Conservation (phyloP, 345 rosid species). For the Acer yangbiense region DNA sequence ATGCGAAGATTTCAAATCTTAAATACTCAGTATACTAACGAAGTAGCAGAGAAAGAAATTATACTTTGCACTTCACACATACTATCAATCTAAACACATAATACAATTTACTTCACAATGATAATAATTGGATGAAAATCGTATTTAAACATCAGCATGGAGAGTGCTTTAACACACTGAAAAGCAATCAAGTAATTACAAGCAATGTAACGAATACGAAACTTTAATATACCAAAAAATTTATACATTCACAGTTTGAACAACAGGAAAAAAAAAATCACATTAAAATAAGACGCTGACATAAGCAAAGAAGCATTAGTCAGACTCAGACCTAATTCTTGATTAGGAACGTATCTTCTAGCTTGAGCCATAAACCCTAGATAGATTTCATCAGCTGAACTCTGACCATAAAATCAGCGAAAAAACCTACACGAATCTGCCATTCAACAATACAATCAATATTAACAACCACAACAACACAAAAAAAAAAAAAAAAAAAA, state of each 20-base stretch:
- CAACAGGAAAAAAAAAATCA: neutral
- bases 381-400: conserved; percentile 26
- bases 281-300: neutral
- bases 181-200: neutral
- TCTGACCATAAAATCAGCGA: conserved; percentile 4
- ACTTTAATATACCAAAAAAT: neutral
- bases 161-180: neutral
- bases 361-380: conserved; percentile 42
- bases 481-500: neutral
- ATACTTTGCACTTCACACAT: neutral
- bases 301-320: neutral
- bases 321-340: conserved; percentile 37
- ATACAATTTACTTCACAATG: conserved; percentile 1
- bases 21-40: neutral
- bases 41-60: neutral
- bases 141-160: neutral
- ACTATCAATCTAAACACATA: neutral
- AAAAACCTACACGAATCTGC: conserved; percentile 17
- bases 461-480: neutral
- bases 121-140: neutral
- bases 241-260: neutral
- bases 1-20: neutral
- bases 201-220: neutral
- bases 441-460: neutral
- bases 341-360: conserved; percentile 37